phyloP scores from a whole-genome alignment of 2,329 filamentous ascomycete species.

The Trichophyton rubrum region DNA sequence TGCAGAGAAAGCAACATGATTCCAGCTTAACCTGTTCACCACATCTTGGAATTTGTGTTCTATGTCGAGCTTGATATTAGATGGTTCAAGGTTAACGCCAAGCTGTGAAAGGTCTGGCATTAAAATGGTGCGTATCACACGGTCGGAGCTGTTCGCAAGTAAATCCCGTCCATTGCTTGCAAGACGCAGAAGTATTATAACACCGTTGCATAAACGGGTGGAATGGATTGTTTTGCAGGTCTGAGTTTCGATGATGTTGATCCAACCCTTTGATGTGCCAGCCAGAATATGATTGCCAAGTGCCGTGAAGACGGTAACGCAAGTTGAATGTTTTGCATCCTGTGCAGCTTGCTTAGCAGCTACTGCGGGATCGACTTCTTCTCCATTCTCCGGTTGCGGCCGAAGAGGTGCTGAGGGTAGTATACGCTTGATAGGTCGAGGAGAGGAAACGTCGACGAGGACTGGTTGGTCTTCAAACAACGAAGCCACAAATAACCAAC shows the following conservation, averaged over 20 bases:
- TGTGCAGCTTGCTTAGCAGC: constrained; percentile 80
- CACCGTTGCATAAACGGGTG: constrained; percentile 72
- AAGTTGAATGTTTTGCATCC: constrained; percentile 90
- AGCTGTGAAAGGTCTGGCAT: constrained; percentile 58
- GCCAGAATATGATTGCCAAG: constrained; percentile 79
- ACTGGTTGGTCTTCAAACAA: constrained; percentile 88
- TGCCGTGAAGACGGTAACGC: constrained; percentile 76
- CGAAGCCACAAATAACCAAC: constrained; percentile 74
- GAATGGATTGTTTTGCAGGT: constrained; percentile 78
- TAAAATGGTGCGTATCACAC: constrained; percentile 84
- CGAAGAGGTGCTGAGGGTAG: constrained; percentile 74
- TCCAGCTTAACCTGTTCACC: constrained; percentile 90
- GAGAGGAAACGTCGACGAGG: constrained; percentile 65
- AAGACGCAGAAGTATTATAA: constrained; percentile 76
- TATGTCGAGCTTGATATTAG: constrained; percentile 76
- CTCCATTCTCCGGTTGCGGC: constrained; percentile 50
- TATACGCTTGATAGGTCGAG: constrained; percentile 59
- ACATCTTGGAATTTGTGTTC: constrained; percentile 99
- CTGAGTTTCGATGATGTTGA: constrained; percentile 83
- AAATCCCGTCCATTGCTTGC: constrained; percentile 75
- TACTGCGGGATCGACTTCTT: constrained; percentile 44
- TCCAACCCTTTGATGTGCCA: constrained; percentile 87
- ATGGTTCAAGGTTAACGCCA: constrained; percentile 55
- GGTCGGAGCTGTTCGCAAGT: constrained; percentile 84
- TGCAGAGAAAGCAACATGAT: constrained; percentile 88